These are phyloP conservation scores for Lasiosphaeris hirsuta DNA, from an alignment of 495 filamentous ascomycete genomes.

Conservation along the genomic window DNA sequence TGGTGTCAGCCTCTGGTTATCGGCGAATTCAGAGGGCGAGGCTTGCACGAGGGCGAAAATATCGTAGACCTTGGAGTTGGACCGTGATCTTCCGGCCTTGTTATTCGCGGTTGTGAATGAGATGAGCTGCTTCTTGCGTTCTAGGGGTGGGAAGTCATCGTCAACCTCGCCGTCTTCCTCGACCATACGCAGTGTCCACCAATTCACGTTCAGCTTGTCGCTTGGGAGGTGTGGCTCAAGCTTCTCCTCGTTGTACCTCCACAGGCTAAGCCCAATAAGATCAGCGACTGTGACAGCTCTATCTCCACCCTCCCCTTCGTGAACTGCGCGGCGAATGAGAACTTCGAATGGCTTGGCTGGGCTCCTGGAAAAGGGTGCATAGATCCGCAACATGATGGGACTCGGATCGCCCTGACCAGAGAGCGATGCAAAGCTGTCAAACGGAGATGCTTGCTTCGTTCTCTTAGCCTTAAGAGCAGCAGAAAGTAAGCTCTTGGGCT, in stretches of 20 bases:
- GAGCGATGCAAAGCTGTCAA: slow-evolving; percentile 80
- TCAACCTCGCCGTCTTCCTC: slow-evolving; percentile 86
- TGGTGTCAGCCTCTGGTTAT: slow-evolving; percentile 74
- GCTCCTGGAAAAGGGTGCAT: slow-evolving; percentile 74
- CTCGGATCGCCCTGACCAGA: slow-evolving; percentile 82
- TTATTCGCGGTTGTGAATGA: slow-evolving; percentile 94
- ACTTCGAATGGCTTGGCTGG: slow-evolving; percentile 72
- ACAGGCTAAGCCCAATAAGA: slow-evolving; percentile 84
- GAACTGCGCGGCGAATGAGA: slow-evolving; percentile 70
- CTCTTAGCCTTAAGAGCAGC: slow-evolving; percentile 71
- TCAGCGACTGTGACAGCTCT: slow-evolving; percentile 79
- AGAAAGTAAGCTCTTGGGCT: slow-evolving; percentile 71
- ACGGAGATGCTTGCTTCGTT: slow-evolving; percentile 73
- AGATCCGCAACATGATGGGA: slow-evolving; percentile 81
- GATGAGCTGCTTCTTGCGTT: slow-evolving; percentile 70
- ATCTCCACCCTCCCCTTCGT: slow-evolving; percentile 60
- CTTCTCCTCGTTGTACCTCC: slow-evolving; percentile 80
- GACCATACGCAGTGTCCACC: slow-evolving; percentile 91
- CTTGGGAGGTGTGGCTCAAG: slow-evolving; percentile 65
- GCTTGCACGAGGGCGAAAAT: slow-evolving; percentile 91
- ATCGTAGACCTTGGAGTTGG: slow-evolving; percentile 81
- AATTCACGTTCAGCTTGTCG: slow-evolving; percentile 78
- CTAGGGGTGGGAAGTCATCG: slow-evolving; percentile 87
- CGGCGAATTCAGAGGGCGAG: slow-evolving; percentile 67
- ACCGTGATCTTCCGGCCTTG: slow-evolving; percentile 60